A percentile compares a stretch with the other conserved stretches of the same genome.
Evolutionary conservation across 225 moss, liverwort and hornwort species (phyloP).

Genomic region (Straminergon stramineum): DNA sequence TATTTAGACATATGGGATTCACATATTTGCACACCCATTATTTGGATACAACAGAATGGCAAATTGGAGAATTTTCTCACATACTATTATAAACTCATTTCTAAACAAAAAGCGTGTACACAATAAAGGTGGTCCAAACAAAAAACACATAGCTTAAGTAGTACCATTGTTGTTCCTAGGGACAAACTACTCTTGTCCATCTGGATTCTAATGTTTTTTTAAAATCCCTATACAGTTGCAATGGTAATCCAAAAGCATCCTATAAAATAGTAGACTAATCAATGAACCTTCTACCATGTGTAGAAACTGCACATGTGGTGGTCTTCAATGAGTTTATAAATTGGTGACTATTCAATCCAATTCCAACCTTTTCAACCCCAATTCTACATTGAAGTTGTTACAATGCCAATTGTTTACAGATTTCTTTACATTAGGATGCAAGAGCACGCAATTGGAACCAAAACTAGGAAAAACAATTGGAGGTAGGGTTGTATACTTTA

Average conservation of each 20-base stretch:
- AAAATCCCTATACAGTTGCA: not conserved
- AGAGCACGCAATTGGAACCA: not conserved
- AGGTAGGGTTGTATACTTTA: accelerated
- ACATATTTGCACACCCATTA: not conserved
- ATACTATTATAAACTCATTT: not conserved
- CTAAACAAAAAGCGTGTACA: not conserved
- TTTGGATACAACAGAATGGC: not conserved
- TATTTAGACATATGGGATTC: too few species aligned
- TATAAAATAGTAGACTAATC: not conserved
- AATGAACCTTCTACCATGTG: too few species aligned
- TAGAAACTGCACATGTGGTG: not conserved
- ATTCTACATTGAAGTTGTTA: not conserved
- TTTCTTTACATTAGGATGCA: not conserved
- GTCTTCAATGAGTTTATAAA: not conserved
- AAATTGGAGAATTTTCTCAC: not conserved
- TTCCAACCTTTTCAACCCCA: not conserved
- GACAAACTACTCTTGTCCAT: not conserved
- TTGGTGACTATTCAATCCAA: not conserved
- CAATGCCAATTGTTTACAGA: not conserved
- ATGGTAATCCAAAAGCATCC: accelerated
- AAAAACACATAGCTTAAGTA: not conserved
- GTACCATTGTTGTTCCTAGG: not conserved
- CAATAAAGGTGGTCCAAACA: not conserved
- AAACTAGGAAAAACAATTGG: not conserved
- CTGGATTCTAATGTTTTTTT: not conserved